Conservation (phyloP, 768 basidiomycete species). For the Tulasnella sp. region DNA sequence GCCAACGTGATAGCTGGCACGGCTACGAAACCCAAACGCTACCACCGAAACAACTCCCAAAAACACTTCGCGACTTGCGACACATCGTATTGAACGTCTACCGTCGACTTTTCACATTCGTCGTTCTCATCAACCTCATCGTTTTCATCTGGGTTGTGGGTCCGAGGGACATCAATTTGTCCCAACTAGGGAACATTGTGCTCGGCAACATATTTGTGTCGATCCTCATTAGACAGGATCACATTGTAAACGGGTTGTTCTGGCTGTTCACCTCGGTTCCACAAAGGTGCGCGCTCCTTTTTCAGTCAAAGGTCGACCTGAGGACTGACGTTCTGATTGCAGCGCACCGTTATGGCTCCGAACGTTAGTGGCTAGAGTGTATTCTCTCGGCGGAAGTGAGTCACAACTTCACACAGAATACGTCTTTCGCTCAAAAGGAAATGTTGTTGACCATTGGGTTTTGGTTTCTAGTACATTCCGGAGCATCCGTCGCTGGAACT, state of each 20-base stretch:
- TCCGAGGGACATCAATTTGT: neutral
- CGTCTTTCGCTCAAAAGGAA: neutral
- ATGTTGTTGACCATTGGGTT: neutral
- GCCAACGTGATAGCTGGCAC: constrained; percentile 30
- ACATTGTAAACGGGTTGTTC: constrained; percentile 14
- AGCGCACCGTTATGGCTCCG: constrained; percentile 5
- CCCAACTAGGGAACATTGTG: constrained; percentile 3
- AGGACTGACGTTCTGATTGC: neutral
- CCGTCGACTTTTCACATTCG: constrained; percentile 43
- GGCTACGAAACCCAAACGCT: constrained; percentile 42
- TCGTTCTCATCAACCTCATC: constrained; percentile 41
- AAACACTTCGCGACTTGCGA: constrained; percentile 33
- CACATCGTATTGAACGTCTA: constrained; percentile 47
- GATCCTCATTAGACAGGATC: constrained; percentile 13
- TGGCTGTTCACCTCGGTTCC: constrained; percentile 5
- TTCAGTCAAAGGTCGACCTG: neutral
- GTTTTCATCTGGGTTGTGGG: constrained; percentile 31
- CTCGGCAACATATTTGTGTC: constrained; percentile 12
- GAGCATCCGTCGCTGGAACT: constrained; percentile 14
- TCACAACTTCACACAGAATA: neutral
- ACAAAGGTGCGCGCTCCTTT: neutral
- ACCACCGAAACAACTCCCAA: constrained; percentile 34
- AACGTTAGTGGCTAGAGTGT: constrained; percentile 4
- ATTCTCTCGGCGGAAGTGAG: constrained; percentile 8
- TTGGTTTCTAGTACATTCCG: constrained; percentile 12